Evolutionary conservation across 2,329 filamentous ascomycete genomes (phyloP).

Genomic region (Aureobasidium melanogenum): DNA sequence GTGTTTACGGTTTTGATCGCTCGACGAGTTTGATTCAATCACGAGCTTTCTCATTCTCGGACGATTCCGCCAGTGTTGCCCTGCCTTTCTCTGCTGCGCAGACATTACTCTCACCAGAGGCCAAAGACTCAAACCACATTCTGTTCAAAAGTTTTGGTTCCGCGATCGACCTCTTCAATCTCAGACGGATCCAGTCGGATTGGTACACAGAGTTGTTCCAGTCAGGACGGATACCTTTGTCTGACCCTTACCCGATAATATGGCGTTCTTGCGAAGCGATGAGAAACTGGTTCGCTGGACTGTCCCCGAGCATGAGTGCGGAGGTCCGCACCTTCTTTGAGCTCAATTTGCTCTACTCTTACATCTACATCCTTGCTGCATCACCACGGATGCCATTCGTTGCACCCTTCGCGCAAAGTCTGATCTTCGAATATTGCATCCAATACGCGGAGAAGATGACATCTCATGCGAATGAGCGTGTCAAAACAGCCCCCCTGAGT

Average conservation of each 20-base stretch:
- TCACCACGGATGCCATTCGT: constrained; percentile 64
- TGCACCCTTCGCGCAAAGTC: constrained; percentile 64
- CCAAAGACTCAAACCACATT: constrained; percentile 34
- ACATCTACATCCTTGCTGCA: constrained; percentile 79
- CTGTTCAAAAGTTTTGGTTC: constrained; percentile 52
- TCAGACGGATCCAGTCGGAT: constrained; percentile 75
- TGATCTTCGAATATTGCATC: constrained; percentile 81
- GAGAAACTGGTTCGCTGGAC: constrained; percentile 71
- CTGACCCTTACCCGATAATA: constrained; percentile 61
- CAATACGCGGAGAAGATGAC: constrained; percentile 72
- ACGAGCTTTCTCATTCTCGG: constrained; percentile 85
- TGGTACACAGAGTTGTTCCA: constrained; percentile 90
- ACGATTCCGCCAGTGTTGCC: constrained; percentile 76
- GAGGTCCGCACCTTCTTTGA: constrained; percentile 70
- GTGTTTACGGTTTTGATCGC: constrained; percentile 82
- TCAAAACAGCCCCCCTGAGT: constrained; percentile 61
- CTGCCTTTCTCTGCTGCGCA: constrained; percentile 48
- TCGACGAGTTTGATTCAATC: constrained; percentile 83
- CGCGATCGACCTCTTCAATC: constrained; percentile 68
- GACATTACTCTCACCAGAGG: constrained; percentile 22
- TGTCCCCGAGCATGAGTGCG: constrained; percentile 56
- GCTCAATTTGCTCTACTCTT: constrained; percentile 82
- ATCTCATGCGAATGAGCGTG: constrained; percentile 52
- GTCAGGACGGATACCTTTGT: constrained; percentile 58
- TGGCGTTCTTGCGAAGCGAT: constrained; percentile 70